These are phyloP conservation scores for Candida oleophila DNA, from an alignment of 805 yeast genomes.

Conservation along the genomic window DNA sequence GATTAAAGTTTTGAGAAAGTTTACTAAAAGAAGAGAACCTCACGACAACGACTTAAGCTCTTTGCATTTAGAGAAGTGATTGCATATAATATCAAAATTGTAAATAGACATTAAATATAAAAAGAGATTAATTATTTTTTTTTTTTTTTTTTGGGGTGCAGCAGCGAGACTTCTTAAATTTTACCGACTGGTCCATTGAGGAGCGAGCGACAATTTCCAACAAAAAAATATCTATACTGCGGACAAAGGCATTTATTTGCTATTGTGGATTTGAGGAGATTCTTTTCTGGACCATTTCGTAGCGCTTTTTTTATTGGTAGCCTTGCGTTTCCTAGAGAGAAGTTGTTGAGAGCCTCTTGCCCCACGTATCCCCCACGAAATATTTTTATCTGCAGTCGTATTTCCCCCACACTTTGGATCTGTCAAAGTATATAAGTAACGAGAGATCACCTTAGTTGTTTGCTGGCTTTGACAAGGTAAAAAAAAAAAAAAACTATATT, in stretches of 20 bases:
- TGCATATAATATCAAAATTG: background rate
- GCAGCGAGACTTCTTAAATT: background rate
- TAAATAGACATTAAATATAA: too few species aligned
- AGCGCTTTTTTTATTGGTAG: background rate
- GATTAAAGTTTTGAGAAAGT: constrained; percentile 10
- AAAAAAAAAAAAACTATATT: background rate
- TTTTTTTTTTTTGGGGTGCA: background rate
- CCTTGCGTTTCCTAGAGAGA: background rate
- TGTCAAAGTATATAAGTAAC: background rate
- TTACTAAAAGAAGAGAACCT: background rate
- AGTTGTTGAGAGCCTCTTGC: background rate
- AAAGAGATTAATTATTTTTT: too few species aligned
- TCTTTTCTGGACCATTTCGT: background rate
- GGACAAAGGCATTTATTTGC: background rate
- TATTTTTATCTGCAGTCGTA: background rate
- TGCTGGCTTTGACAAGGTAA: background rate
- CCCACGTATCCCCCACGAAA: background rate
- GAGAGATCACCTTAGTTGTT: background rate
- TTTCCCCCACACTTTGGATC: background rate
- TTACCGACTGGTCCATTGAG: background rate
- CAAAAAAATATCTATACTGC: background rate
- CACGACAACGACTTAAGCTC: background rate
- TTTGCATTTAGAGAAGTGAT: too few species aligned
- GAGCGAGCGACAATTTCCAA: background rate
- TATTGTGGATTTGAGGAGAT: background rate